Conservation (phyloP, 2,329 filamentous ascomycete species). For the Fusarium veterinarium region DNA sequence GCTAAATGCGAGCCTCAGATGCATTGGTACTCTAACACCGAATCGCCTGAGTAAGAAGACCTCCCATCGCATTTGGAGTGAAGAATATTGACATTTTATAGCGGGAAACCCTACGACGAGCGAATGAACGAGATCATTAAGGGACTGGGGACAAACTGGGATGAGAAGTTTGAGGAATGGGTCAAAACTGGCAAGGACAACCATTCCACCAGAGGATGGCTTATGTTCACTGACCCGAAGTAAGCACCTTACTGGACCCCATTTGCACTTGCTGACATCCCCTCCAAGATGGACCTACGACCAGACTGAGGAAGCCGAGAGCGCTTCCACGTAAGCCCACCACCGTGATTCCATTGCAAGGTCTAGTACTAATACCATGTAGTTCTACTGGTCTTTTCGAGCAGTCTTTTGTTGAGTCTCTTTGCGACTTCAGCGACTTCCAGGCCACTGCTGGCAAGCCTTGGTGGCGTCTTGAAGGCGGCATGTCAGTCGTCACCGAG, state of each 20-base stretch:
- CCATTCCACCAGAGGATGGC: conserved; percentile 17
- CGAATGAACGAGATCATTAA: neutral
- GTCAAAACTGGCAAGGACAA: neutral
- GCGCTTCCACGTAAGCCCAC: neutral
- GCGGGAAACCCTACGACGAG: neutral
- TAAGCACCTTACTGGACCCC: accelerated
- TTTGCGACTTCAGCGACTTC: conserved; percentile 31
- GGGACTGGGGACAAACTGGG: neutral
- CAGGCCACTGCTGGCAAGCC: neutral
- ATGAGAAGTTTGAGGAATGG: neutral
- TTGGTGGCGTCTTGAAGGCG: conserved; percentile 27
- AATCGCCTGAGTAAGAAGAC: neutral
- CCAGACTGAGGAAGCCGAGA: conserved; percentile 7
- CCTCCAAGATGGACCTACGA: neutral
- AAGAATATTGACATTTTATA: neutral
- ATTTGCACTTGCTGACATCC: accelerated
- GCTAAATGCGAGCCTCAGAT: conserved; percentile 2
- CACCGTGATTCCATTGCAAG: accelerated
- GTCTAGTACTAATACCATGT: accelerated
- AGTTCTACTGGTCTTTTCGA: conserved; percentile 31
- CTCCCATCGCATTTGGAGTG: accelerated
- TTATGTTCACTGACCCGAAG: conserved; percentile 4
- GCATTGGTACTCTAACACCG: conserved; percentile 3
- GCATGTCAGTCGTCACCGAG: conserved; percentile 25
- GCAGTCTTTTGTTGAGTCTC: conserved; percentile 11